Percentiles rank a stretch among this genome's conserved stretches.
Evolutionary conservation across 306 rosid genomes (phyloP).

Genomic region (Fagus crenata): DNA sequence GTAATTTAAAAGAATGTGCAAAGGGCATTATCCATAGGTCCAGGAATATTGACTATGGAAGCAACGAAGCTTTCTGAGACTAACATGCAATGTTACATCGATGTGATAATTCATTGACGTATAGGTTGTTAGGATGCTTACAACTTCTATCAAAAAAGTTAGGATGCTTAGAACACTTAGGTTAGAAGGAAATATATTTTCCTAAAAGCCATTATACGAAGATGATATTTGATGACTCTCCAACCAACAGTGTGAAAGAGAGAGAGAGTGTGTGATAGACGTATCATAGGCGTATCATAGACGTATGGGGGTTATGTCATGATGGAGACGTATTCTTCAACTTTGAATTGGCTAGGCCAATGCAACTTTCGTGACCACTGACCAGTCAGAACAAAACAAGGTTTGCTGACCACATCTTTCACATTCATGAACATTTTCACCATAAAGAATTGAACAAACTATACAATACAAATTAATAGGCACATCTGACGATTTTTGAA

Average conservation of each 20-base stretch:
- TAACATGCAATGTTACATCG: neutral
- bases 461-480: neutral
- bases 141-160: no score
- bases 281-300: no score
- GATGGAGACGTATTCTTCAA: constrained; percentile 20
- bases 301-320: neutral
- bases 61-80: neutral
- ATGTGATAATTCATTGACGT: no score
- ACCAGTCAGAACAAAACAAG: constrained; percentile 37
- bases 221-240: neutral
- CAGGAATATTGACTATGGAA: neutral
- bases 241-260: constrained; percentile 1
- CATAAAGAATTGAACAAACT: neutral
- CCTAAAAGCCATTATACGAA: no score
- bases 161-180: no score
- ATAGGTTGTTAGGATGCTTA: no score
- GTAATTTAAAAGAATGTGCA: neutral
- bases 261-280: neutral
- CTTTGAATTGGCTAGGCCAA: constrained; percentile 29
- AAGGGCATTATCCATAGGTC: neutral
- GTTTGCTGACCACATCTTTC: constrained; percentile 26
- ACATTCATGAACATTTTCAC: constrained; percentile 10
- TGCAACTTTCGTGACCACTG: constrained; percentile 41
- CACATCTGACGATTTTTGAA: neutral
- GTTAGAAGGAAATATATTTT: no score